These are phyloP conservation scores for Kazachstania kunashirensis DNA, from an alignment of 805 yeast species.

Conservation along the genomic window DNA sequence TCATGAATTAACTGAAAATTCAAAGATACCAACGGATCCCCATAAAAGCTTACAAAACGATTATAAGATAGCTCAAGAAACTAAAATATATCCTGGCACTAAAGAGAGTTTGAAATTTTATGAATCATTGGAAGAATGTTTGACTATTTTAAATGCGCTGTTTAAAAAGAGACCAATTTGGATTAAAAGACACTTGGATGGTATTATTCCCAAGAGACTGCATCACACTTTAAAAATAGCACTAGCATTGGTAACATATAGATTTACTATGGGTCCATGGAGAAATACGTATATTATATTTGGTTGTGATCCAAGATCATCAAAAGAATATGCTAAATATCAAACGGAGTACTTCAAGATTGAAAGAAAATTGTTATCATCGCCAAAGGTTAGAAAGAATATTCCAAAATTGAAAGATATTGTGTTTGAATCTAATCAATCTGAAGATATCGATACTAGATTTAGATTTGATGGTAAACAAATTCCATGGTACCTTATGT, in stretches of 20 bases:
- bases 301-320: constrained; percentile 67
- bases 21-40: constrained; percentile 39
- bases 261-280: constrained; percentile 90
- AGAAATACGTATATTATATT: constrained; percentile 70
- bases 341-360: constrained; percentile 76
- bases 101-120: constrained; percentile 27
- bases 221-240: constrained; percentile 53
- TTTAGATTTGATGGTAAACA: constrained; percentile 64
- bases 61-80: constrained; percentile 29
- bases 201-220: constrained; percentile 39
- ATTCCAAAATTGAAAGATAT: constrained; percentile 25
- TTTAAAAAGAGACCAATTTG: constrained; percentile 74
- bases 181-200: constrained; percentile 64
- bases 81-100: constrained; percentile 28
- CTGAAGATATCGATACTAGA: constrained; percentile 33
- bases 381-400: constrained; percentile 24
- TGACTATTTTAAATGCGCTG: constrained; percentile 30
- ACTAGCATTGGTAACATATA: constrained; percentile 72
- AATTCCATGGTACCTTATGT: constrained; percentile 58
- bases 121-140: constrained; percentile 23
- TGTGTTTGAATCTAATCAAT: constrained; percentile 27
- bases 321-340: constrained; percentile 45
- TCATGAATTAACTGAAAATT: constrained; percentile 39
- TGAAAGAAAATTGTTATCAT: constrained; percentile 21
- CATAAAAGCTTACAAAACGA: constrained; percentile 42